Evolutionary conservation across 1,284 basidiomycete genomes (phyloP).

Genomic region (Tilletiopsis washingtonensis): DNA sequence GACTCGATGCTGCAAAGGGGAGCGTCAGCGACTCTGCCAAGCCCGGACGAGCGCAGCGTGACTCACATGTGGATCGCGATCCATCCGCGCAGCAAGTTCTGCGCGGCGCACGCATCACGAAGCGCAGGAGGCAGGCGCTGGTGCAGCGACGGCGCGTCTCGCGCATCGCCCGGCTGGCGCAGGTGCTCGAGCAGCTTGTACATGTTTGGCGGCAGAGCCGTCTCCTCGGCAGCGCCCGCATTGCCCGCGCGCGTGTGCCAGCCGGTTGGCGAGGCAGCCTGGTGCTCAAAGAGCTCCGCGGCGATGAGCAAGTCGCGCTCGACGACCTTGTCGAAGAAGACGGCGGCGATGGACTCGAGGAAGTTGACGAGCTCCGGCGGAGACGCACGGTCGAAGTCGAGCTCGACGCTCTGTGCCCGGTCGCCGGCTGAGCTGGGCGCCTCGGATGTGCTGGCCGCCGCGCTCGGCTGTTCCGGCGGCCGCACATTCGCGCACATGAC

Average conservation of each 20-base stretch:
- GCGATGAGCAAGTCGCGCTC: conserved; percentile 33
- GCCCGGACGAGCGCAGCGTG: not conserved
- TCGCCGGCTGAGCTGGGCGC: not conserved
- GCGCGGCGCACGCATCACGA: conserved; percentile 32
- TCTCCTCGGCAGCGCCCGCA: conserved; percentile 16
- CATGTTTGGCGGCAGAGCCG: conserved; percentile 28
- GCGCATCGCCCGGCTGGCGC: conserved; percentile 6
- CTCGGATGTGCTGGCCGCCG: not conserved
- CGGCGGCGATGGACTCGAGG: conserved; percentile 32
- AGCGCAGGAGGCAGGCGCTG: conserved; percentile 27
- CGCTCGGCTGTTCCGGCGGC: conserved; percentile 12
- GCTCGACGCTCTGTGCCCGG: conserved; percentile 2
- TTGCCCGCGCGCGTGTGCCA: conserved; percentile 13
- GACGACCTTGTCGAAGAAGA: conserved; percentile 38
- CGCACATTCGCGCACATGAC: conserved; percentile 29
- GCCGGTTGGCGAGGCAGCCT: conserved; percentile 19
- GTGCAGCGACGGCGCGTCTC: conserved; percentile 10
- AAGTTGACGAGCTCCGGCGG: conserved; percentile 33
- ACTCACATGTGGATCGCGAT: conserved; percentile 32
- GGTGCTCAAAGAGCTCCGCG: conserved; percentile 32
- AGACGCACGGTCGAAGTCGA: conserved; percentile 28
- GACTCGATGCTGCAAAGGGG: conserved; percentile 18
- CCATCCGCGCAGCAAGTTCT: conserved; percentile 38
- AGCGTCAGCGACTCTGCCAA: not conserved
- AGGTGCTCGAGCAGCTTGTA: conserved; percentile 35